Base-by-base conservation (phyloP, 2,329 filamentous ascomycete species). In the Hirsutella thompsonii region DNA sequence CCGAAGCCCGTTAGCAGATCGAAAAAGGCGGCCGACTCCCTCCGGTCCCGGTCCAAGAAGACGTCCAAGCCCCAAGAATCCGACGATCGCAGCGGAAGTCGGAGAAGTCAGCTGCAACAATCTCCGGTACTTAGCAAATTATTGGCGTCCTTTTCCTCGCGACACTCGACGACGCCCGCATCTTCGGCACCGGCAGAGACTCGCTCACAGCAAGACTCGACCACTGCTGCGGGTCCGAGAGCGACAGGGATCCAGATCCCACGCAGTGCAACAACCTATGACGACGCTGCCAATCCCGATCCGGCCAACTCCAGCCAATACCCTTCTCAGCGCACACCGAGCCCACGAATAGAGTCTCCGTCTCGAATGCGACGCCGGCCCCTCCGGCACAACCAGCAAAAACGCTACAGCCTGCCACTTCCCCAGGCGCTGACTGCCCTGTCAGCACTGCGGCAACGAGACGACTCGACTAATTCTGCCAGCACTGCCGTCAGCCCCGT, bases 261-360 rank as follows among this genome's bases (percentile, higher is more conserved):
- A 35, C 30, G 30, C 33, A n/a, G 16, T 9, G 16, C 33, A 42
- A 54, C 55, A 47, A 44, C 54, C 28, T 56, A 55, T 57, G 55
- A 56, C 55, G 55, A 55, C 49, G 53, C 47, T 36, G 42, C 20
- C 16, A 4, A 33, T 39, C 42, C 52, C 41, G 46, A 46, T 28
- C 48, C 49, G 36, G 39, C 51, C 38, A 39, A 37, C 30, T 37
- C 20, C 23, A 26, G 28, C 30, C 40, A 34, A 28, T 16, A 30
- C 18, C 16, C 33, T 20, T 3, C 23, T 33, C 14, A 13, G 32
- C 14, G 14, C 20, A 32, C 38, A 29, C 5, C 18, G 33, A 16
- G 14, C 33, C 18, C 16, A 18, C 33, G 33, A 20, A 36, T 36
- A 6, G 34, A 21, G 18, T 11, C 5, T 3, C 34, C 10, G 8